Conservation (phyloP, 139 green algal genomes). For the Monoraphidium neglectum region DNA sequence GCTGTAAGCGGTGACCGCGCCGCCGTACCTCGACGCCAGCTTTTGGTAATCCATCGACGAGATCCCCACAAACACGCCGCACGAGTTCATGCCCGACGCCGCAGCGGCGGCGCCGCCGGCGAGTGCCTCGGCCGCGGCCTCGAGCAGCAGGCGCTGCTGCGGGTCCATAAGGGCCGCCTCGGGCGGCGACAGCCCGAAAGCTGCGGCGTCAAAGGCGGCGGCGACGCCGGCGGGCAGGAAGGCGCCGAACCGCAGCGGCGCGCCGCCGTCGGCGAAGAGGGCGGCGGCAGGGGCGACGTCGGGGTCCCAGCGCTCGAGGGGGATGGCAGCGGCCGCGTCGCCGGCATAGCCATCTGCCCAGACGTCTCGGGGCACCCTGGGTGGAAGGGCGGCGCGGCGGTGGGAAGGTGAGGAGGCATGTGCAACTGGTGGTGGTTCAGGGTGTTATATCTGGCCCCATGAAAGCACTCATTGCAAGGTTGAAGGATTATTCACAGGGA, state of each 20-base stretch:
- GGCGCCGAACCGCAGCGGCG: conserved; percentile 58
- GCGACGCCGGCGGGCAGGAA: conserved; percentile 59
- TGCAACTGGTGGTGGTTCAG: too few species aligned
- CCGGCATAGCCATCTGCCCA: neutral
- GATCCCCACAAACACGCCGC: conserved; percentile 54
- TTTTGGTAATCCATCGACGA: conserved; percentile 70
- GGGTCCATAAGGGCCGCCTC: conserved; percentile 81
- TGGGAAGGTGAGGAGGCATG: neutral
- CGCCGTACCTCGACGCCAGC: conserved; percentile 13
- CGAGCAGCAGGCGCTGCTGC: conserved; percentile 85
- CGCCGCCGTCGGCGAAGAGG: conserved; percentile 6
- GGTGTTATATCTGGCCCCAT: too few species aligned
- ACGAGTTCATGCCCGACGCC: neutral
- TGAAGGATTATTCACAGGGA: neutral
- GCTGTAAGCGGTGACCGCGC: conserved; percentile 33
- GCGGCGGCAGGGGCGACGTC: conserved; percentile 11
- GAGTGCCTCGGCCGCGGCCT: conserved; percentile 33
- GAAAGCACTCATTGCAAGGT: neutral
- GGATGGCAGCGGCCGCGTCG: conserved; percentile 44
- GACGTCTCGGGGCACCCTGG: neutral
- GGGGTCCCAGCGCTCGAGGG: conserved; percentile 59
- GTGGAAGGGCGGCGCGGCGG: neutral
- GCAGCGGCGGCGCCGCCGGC: neutral
- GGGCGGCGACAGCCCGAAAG: conserved; percentile 53
- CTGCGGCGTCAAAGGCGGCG: conserved; percentile 69